phyloP scores from a whole-genome alignment of 257 asterid genomes.

The Fraxinus cuspidata region DNA sequence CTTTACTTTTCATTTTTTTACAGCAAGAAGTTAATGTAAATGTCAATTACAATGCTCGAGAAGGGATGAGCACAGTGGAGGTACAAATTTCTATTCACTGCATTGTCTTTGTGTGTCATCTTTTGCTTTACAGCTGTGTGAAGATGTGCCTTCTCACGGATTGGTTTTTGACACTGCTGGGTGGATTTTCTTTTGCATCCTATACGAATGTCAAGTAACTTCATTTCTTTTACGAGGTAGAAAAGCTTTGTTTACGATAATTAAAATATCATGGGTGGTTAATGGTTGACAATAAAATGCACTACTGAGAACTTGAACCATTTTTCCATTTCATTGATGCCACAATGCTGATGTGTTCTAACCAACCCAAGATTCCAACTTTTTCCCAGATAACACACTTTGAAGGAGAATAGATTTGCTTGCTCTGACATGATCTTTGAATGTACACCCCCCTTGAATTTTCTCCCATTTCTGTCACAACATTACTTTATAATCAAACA shows the following conservation, averaged over 20 bases:
- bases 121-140: not conserved
- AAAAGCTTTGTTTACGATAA: constrained; percentile 5
- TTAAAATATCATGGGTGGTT: not conserved
- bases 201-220: not conserved
- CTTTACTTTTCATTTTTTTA: constrained; percentile 21
- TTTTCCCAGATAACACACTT: not conserved
- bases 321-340: constrained; percentile 8
- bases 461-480: not conserved
- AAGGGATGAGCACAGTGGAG: constrained; percentile 82
- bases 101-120: constrained; percentile 7
- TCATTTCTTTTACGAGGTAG: constrained; percentile 4
- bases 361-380: not conserved
- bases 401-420: not conserved
- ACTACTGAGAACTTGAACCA: not conserved
- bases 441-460: not conserved
- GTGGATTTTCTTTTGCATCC: not conserved
- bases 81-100: constrained; percentile 33
- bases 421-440: not conserved
- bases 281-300: constrained; percentile 5
- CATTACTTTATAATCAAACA: not conserved
- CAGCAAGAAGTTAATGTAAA: constrained; percentile 85
- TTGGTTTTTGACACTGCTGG: not conserved
- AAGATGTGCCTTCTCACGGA: not conserved
- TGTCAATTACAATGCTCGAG: constrained; percentile 73
- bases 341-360: not conserved